Percentiles rank a stretch among this genome's conserved stretches.
These are phyloP conservation scores for Datura wrightii DNA, from an alignment of 257 asterid genomes.

Conservation along the genomic window DNA sequence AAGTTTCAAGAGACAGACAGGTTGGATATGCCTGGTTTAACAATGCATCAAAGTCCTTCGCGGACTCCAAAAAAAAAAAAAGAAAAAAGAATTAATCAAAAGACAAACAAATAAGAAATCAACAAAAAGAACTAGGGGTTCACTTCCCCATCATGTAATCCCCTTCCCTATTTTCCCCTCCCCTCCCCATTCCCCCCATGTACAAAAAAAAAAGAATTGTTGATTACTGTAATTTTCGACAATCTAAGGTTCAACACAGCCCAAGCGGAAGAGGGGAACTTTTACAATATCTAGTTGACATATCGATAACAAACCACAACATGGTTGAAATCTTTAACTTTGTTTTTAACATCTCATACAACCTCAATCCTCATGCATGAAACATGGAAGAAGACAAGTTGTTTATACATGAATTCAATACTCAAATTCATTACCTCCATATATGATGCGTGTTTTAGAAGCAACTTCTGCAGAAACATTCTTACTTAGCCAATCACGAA, in stretches of 20 bases:
- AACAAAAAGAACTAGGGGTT: background rate
- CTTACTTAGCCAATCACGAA: constrained; percentile 93
- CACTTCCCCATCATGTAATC: background rate
- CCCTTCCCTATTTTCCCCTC: no score
- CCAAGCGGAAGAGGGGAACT: background rate
- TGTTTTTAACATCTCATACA: background rate
- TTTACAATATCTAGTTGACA: background rate
- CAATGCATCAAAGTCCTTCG: background rate
- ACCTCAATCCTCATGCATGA: background rate
- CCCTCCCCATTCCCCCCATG: background rate
- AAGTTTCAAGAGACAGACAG: background rate
- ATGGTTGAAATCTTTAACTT: background rate
- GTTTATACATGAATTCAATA: background rate
- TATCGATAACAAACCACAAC: background rate
- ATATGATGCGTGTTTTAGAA: constrained; percentile 86
- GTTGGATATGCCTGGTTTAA: background rate
- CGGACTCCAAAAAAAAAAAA: background rate
- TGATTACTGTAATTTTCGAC: background rate
- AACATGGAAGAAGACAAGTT: background rate
- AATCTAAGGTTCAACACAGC: background rate
- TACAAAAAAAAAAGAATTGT: background rate
- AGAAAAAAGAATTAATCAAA: background rate
- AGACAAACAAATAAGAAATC: background rate
- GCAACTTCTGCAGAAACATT: constrained; percentile 90
- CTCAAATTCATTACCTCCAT: constrained; percentile 71